These are phyloP conservation scores for Agapanthus africanus DNA, from an alignment of 106 monocot species.

Conservation along the genomic window DNA sequence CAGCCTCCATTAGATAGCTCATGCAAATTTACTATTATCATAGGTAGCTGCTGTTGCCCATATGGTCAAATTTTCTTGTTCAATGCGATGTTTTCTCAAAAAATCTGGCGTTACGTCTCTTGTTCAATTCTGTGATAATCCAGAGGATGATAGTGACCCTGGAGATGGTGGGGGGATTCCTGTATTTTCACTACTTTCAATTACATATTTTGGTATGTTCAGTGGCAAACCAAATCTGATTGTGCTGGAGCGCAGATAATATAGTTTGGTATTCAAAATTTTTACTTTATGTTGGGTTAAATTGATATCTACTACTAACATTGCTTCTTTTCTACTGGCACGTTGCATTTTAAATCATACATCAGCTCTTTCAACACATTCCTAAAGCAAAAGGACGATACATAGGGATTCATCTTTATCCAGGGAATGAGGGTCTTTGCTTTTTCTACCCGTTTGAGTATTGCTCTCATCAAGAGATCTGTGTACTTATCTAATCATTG, in stretches of 20 bases:
- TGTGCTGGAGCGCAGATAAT: neutral
- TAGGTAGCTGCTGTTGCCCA: slow-evolving; percentile 32
- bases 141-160: slow-evolving; percentile 29
- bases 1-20: too few relatives aligned
- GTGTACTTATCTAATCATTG: neutral
- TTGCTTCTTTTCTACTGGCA: neutral
- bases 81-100: slow-evolving; percentile 47
- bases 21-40: neutral
- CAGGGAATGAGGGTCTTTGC: neutral
- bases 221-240: neutral
- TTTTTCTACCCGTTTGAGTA: neutral
- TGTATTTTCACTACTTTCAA: slow-evolving; percentile 29
- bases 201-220: slow-evolving; percentile 33
- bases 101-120: slow-evolving; percentile 17
- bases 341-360: neutral
- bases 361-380: neutral
- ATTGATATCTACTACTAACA: neutral
- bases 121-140: slow-evolving; percentile 24
- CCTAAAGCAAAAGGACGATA: neutral
- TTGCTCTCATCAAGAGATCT: neutral
- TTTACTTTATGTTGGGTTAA: neutral
- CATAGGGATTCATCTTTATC: neutral
- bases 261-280: neutral
- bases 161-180: slow-evolving; percentile 59
- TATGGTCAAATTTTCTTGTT: slow-evolving; percentile 37